Evolutionary conservation across 1,139 yeast genomes (phyloP).

Genomic region (Blastobotrys persicus): DNA sequence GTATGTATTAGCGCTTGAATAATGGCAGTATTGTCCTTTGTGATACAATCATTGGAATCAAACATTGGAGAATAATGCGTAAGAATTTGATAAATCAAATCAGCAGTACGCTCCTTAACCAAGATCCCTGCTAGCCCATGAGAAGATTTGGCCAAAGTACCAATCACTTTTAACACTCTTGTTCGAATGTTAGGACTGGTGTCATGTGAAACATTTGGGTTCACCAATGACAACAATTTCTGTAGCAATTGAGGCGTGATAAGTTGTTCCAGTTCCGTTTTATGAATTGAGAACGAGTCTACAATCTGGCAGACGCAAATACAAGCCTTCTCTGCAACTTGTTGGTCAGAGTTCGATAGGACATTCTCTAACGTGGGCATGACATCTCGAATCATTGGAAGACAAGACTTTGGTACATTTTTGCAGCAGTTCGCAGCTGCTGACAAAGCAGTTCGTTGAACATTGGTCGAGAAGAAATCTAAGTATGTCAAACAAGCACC

Average conservation of each 20-base stretch:
- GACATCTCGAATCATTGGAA: slow-evolving; percentile 51
- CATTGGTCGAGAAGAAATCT: slow-evolving; percentile 86
- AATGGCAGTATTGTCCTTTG: slow-evolving; percentile 39
- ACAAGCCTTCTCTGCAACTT: slow-evolving; percentile 70
- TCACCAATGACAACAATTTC: slow-evolving; percentile 26
- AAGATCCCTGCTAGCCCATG: slow-evolving; percentile 29
- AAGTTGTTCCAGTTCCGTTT: slow-evolving; percentile 49
- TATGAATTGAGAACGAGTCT: slow-evolving; percentile 49
- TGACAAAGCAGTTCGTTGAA: slow-evolving; percentile 77
- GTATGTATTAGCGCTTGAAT: slow-evolving; percentile 73
- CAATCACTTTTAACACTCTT: slow-evolving; percentile 36
- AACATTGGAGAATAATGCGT: slow-evolving; percentile 35
- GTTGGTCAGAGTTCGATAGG: slow-evolving; percentile 59
- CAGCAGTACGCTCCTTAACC: slow-evolving; percentile 32
- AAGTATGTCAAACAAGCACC: slow-evolving; percentile 67
- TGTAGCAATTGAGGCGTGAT: slow-evolving; percentile 31
- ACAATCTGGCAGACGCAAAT: slow-evolving; percentile 63
- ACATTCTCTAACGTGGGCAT: slow-evolving; percentile 63
- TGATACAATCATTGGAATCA: slow-evolving; percentile 25
- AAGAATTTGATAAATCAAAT: slow-evolving; percentile 34
- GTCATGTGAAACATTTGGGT: slow-evolving; percentile 25
- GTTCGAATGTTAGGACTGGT: slow-evolving; percentile 26
- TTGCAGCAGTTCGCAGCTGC: slow-evolving; percentile 78
- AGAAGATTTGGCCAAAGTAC: slow-evolving; percentile 46
- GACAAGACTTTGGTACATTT: slow-evolving; percentile 46